Evolutionary conservation across 2,329 filamentous ascomycete genomes (phyloP).

Genomic region (Aureobasidium subglaciale): DNA sequence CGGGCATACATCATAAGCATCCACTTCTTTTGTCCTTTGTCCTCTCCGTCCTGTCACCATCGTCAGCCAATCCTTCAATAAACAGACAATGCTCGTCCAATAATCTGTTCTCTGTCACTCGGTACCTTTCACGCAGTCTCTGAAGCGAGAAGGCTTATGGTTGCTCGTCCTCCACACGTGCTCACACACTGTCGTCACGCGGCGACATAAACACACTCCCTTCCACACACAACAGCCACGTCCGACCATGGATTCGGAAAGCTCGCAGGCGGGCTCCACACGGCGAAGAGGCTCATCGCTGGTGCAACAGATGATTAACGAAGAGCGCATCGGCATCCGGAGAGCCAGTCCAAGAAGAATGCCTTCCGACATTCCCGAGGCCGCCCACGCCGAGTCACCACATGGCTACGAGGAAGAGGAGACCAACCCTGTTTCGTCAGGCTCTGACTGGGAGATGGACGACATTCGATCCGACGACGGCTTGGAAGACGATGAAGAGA

Average conservation of each 20-base stretch:
- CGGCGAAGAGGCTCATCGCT: slow-evolving; percentile 7
- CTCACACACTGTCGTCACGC: neutral
- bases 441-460: slow-evolving; percentile 50
- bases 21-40: neutral
- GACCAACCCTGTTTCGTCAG: slow-evolving; percentile 29
- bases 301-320: slow-evolving; percentile 10
- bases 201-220: neutral
- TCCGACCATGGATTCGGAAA: slow-evolving; percentile 1
- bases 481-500: slow-evolving; percentile 77
- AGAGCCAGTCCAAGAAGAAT: slow-evolving; percentile 9
- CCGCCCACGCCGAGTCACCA: slow-evolving; percentile 14
- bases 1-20: slow-evolving; percentile 2
- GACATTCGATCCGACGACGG: slow-evolving; percentile 60
- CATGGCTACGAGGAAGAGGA: slow-evolving; percentile 28
- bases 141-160: neutral
- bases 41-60: neutral
- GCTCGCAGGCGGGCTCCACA: slow-evolving; percentile 10
- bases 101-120: neutral
- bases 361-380: slow-evolving; percentile 16
- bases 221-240: neutral
- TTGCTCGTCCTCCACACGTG: slow-evolving; percentile 4
- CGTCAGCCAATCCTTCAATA: neutral
- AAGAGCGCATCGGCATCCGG: neutral
- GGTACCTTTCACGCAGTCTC: neutral
- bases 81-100: slow-evolving; percentile 1